Evolutionary conservation across 345 rosid genomes (phyloP), one percentile per base, ranked within the genome.

Genomic region (Raphanus raphanistrum): DNA sequence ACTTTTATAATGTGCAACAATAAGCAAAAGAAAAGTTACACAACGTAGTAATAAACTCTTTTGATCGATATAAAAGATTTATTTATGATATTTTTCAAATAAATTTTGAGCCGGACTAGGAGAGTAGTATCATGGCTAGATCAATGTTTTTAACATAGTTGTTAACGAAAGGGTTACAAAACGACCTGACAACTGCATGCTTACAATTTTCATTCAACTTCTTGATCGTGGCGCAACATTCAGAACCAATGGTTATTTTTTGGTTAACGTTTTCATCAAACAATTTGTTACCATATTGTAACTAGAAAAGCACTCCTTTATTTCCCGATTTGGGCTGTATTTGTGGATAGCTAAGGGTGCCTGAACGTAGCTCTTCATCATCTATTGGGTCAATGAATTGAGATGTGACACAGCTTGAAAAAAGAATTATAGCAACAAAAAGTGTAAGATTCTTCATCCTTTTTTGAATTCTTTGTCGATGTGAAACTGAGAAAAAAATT

Each of bases 401-500:
- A 13, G 77, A 65, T 33, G 41, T 65, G 41, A 38, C 58, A 66
- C 38, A 65, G 8, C 71, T 54, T 66, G 78, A 66, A 13, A 74
- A 54, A 29, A 55, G 65, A 17, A 74, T 4, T 0, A 57, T 36
- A 4, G 58, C 58, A 26, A 65, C 8, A 38, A 55, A 6, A 57
- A 74, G 0, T 36, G 58, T 8, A 26, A 38, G 43, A 38, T 16
- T 66, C 29, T 74, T 65, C 72, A 74, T 74, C 28, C 15, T 50
- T 8, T 71, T 2, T 26, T 3, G 21, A 8, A 55, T 50, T 21
- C 0, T 21, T 52, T 68, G 54, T 13, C 16, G 54, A 13, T 45
- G 16, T 45, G 15, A 45, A 13, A 12, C 13, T 45, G 54, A 12
- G 54, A 45, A 41, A 41, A 41, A 36, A 2, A 21, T 21, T 31